phyloP scores from a whole-genome alignment of 177 flowering plant species.

The Telopea speciosissima region DNA sequence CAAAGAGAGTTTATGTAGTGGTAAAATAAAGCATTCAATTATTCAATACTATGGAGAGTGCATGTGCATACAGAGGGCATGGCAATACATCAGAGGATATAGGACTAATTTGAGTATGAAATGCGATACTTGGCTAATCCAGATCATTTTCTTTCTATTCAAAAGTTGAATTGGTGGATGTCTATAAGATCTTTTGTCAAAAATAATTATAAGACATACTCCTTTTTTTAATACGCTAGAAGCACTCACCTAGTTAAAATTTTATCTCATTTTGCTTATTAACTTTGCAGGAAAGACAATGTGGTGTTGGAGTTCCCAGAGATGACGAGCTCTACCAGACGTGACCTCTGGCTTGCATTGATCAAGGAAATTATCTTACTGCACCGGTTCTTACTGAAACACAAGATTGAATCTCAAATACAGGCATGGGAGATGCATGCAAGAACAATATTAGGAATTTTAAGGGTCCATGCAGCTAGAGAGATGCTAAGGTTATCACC shows the following conservation, averaged over 20 bases:
- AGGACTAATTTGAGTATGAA: too few relatives aligned
- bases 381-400: conserved; percentile 52
- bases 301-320: conserved; percentile 88
- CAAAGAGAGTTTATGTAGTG: too few relatives aligned
- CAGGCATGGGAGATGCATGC: conserved; percentile 82
- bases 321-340: conserved; percentile 85
- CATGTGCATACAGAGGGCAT: too few relatives aligned
- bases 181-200: too few relatives aligned
- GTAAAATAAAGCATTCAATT: too few relatives aligned
- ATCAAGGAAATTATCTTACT: conserved; percentile 61
- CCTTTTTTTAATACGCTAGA: background rate
- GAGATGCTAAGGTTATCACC: conserved; percentile 82
- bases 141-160: too few relatives aligned
- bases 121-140: too few relatives aligned
- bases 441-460: conserved; percentile 60
- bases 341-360: conserved; percentile 85
- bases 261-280: background rate
- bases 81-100: too few relatives aligned
- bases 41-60: too few relatives aligned
- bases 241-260: background rate
- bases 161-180: too few relatives aligned
- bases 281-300: conserved; percentile 48
- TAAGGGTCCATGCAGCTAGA: conserved; percentile 87
- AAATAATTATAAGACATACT: background rate
- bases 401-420: conserved; percentile 35